Evolutionary conservation across 768 basidiomycete species (phyloP), one percentile per base, ranked within the genome.

Genomic region (Boletellus emodensis): DNA sequence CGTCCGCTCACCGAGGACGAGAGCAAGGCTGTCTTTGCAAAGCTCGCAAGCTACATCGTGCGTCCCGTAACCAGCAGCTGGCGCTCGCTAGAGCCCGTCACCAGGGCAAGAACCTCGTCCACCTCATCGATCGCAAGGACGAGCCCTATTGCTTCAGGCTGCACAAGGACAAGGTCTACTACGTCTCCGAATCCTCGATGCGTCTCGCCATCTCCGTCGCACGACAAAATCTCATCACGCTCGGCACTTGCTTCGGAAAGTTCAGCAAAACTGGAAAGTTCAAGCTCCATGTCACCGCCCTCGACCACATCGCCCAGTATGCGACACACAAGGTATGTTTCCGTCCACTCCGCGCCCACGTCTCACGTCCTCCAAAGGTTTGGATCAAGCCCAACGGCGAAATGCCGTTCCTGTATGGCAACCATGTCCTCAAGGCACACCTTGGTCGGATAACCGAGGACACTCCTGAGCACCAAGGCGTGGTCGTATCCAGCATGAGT

Each of bases 311-410:
- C 51, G 91, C 93, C 1, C 90, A 96, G 64, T 97, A 96, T 66
- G 94, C 96, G 17, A 98, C 95, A 71, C 91, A 93, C 77, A 99
- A 99, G 81, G 96, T 93, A 54, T 47, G 73, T 50, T 34, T 10
- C 53, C 32, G 13, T n/a, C 48, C 43, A 34, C 40, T n/a, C 10
- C 26, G 17, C 5, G 32, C 36, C 28, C 40, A 34, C 50, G 20
- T 43, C 46, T 51, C 15, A 53, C 30, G 3, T 24, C 30, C 17
- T 15, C 3, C 18, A 10, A 4, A 97, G 95, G 82, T 98, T 15
- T 99, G 96, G 96, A 93, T 99, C 67, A 99, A 99, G 70, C 87
- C 94, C 22, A 95, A 98, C 57, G 96, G 96, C 63, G 96, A 99
- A 72, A 95, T 99, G 87, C 96, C 96, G 1, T 99, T 95, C 78